Evolutionary conservation across 1,139 yeast species (phyloP), one percentile per base, ranked within the genome.

Genomic region (Kodamaea anthophila): DNA sequence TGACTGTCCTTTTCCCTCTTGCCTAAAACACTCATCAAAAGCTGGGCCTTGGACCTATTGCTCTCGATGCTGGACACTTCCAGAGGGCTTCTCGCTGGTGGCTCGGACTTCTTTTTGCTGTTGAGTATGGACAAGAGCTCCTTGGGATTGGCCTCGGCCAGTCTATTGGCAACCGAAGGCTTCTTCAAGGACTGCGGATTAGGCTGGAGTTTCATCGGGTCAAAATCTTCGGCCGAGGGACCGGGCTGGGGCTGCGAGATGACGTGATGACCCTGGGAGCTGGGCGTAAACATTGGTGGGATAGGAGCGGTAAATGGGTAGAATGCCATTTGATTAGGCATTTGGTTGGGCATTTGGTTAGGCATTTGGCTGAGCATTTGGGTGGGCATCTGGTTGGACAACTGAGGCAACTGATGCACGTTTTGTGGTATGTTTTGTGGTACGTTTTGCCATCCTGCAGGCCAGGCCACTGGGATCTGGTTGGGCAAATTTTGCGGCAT

Each of bases 81-180:
- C 30, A 35, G 46, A 24, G 40, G 38, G 32, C 42, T 35, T 3
- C 31, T 31, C 8, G 21, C 24, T 5, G 13, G 29, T 19, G 15
- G 39, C 9, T 30, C 24, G n/a, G n/a, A n/a, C 32, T 37, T 38
- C 24, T 34, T 36, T 5, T 57, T 50, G 32, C 51, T 52, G 21
- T 64, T 72, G 40, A 76, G 55, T 15, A 76, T 60, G 5, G 75
- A 68, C 36, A 75, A 56, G 12, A 76, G 47, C 34, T 74, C 79
- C 38, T 65, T 70, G 7, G 78, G 67, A 38, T 73, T 65, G 1
- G 65, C 54, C 32, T 53, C 62, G 16, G 57, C 53, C 4, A 60
- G 50, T 37, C 53, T 54, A 29, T 53, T 43, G 10, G 56, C 45
- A n/a, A 57, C 39, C 23, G 56, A 48, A 3, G 72, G 69, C 41